Evolutionary conservation across 208 protist species (phyloP).

Genomic region (Trypanosoma congolense): DNA sequence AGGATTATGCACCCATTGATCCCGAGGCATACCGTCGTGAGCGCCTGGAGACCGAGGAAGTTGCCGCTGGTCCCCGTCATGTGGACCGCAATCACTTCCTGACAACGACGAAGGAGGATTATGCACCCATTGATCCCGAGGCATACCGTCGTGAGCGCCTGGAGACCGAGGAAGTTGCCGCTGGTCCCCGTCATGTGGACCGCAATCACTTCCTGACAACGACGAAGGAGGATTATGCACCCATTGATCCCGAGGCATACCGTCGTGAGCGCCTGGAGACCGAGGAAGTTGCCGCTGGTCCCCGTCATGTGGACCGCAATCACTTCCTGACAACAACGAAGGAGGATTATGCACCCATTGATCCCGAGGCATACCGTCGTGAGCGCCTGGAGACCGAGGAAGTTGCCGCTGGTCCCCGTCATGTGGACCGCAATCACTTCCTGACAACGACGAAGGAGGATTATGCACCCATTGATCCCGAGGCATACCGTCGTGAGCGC

Average conservation of each 20-base stretch:
- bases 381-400: conserved; percentile 1
- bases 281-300: background rate
- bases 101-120: conserved; percentile 17
- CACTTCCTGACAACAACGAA: conserved; percentile 21
- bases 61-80: conserved; percentile 4
- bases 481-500: conserved; percentile 5
- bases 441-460: conserved; percentile 13
- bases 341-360: conserved; percentile 8
- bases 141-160: conserved; percentile 14
- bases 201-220: background rate
- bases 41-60: background rate
- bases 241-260: conserved; percentile 11
- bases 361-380: conserved; percentile 17
- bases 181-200: conserved; percentile 1
- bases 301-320: conserved; percentile 13
- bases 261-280: background rate
- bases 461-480: background rate
- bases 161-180: background rate
- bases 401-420: conserved; percentile 1
- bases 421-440: conserved; percentile 20
- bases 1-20: conserved; percentile 33
- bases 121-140: conserved; percentile 17
- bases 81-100: conserved; percentile 15
- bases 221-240: conserved; percentile 3
- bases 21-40: conserved; percentile 36